phyloP scores from a whole-genome alignment of 2,329 filamentous ascomycete genomes.

The Aspergillus pseudotamarii region DNA sequence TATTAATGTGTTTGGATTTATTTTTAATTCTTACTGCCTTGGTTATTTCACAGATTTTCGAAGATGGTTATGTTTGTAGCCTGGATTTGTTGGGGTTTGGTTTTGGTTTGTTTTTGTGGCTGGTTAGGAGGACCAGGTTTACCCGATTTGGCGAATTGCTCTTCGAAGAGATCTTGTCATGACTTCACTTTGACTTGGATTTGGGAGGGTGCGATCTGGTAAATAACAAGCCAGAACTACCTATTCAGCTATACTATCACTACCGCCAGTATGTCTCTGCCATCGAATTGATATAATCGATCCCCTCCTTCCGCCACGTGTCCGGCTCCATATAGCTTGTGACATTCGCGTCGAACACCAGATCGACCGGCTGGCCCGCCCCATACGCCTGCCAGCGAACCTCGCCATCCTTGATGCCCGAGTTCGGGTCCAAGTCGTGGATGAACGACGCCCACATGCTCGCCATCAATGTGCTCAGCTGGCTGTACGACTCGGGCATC shows the following conservation, averaged over 20 bases:
- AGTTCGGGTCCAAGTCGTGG: conserved; percentile 50
- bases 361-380: conserved; percentile 44
- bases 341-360: conserved; percentile 55
- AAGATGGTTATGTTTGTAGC: background rate
- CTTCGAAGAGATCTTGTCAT: background rate
- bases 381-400: conserved; percentile 52
- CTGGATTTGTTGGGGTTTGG: too few relatives aligned
- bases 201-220: background rate
- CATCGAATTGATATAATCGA: conserved; percentile 35
- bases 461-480: conserved; percentile 53
- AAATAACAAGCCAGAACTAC: background rate
- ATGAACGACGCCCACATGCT: conserved; percentile 58
- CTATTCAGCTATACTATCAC: conserved; percentile 15
- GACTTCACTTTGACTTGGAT: background rate
- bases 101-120: background rate
- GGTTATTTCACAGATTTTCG: background rate
- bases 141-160: background rate
- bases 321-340: conserved; percentile 50
- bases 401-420: conserved; percentile 23
- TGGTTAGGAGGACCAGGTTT: background rate
- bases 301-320: conserved; percentile 44
- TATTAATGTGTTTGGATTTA: background rate
- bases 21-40: background rate
- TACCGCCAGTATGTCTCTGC: conserved; percentile 29
- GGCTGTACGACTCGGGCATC: conserved; percentile 45